phyloP scores from a whole-genome alignment of 805 yeast species.

The Scheffersomyces amazonensis region DNA sequence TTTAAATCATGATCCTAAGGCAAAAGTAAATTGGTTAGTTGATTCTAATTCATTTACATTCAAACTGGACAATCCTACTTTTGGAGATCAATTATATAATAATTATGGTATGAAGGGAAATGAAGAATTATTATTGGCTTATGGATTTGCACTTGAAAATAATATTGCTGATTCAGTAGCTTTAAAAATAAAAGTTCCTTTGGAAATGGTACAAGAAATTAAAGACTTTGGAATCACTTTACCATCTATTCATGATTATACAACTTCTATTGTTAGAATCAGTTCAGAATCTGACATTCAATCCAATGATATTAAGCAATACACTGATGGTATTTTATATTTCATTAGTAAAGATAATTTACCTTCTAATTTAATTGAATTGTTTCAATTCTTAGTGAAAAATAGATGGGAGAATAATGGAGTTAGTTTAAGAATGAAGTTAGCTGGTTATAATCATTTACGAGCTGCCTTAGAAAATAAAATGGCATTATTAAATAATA shows the following conservation, averaged over 20 bases:
- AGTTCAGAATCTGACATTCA: constrained; percentile 4
- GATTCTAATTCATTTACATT: constrained; percentile 35
- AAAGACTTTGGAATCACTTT: constrained; percentile 33
- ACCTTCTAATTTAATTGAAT: constrained; percentile 44
- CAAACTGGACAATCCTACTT: constrained; percentile 27
- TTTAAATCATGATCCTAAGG: constrained; percentile 64
- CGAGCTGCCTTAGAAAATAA: constrained; percentile 52
- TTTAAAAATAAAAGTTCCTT: constrained; percentile 56
- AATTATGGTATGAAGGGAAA: constrained; percentile 89
- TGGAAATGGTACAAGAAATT: constrained; percentile 25
- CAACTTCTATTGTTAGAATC: constrained; percentile 26
- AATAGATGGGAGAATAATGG: constrained; percentile 41
- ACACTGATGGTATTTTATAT: constrained; percentile 37
- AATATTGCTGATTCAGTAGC: constrained; percentile 60
- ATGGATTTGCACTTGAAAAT: constrained; percentile 68
- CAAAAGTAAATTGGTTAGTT: constrained; percentile 63
- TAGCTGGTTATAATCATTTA: constrained; percentile 61
- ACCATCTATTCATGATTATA: constrained; percentile 37
- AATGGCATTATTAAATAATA: constrained; percentile 3
- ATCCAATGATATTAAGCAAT: constrained; percentile 5
- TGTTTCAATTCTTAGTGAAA: constrained; percentile 55
- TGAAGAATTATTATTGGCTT: constrained; percentile 75
- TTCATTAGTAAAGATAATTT: constrained; percentile 31
- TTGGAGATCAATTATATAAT: constrained; percentile 59
- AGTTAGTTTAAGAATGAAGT: constrained; percentile 50